Percentiles rank a stretch among this genome's conserved stretches.
Conservation (phyloP, 2,329 filamentous ascomycete genomes). For the Aureobasidium sp. region DNA sequence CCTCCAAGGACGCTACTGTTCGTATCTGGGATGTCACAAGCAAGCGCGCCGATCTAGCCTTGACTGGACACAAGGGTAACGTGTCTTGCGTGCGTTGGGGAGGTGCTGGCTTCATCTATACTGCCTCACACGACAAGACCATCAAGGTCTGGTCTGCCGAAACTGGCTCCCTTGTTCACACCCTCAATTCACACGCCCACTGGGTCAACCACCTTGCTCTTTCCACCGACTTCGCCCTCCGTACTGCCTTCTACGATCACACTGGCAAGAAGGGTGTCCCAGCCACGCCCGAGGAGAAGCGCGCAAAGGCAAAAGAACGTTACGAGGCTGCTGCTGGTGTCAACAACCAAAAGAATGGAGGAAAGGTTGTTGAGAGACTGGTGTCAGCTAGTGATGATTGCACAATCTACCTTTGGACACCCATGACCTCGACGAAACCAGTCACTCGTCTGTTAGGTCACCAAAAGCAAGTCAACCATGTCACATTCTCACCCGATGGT, state of each 20-base stretch:
- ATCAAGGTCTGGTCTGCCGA: conserved; percentile 82
- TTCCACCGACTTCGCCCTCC: conserved; percentile 82
- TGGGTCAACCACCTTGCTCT: conserved; percentile 94
- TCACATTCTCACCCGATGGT: conserved; percentile 88
- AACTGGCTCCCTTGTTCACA: conserved; percentile 72
- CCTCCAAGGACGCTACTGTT: conserved; percentile 82
- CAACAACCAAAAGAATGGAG: conserved; percentile 36
- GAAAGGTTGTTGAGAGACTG: conserved; percentile 70
- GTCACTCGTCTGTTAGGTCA: conserved; percentile 85
- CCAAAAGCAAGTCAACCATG: conserved; percentile 94
- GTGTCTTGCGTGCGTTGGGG: conserved; percentile 94
- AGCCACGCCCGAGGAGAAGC: conserved; percentile 58
- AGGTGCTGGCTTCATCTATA: conserved; percentile 77
- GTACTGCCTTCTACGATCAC: conserved; percentile 83
- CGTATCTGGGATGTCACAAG: conserved; percentile 78
- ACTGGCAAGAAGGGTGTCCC: conserved; percentile 58
- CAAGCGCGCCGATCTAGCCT: conserved; percentile 68
- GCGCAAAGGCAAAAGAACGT: conserved; percentile 65
- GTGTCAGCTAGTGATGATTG: conserved; percentile 93
- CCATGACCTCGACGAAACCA: conserved; percentile 68
- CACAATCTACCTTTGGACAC: conserved; percentile 94
- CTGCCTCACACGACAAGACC: conserved; percentile 81
- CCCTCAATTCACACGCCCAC: conserved; percentile 74
- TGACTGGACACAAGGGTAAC: conserved; percentile 80
- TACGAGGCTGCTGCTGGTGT: conserved; percentile 80